phyloP scores from a whole-genome alignment of 305 asterid genomes.

The Ajuga reptans region DNA sequence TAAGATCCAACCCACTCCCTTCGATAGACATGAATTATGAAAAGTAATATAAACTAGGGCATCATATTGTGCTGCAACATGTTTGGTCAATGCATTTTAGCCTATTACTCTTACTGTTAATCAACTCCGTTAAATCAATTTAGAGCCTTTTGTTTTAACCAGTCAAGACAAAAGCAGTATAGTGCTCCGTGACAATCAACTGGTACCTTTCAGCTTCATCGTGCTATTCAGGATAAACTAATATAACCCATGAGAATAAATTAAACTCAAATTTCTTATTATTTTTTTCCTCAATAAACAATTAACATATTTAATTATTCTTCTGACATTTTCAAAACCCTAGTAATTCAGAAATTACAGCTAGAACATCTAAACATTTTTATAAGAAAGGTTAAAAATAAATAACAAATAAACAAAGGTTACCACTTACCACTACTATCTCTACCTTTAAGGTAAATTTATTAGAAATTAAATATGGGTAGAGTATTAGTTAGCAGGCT shows the following conservation, averaged over 20 bases:
- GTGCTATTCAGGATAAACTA: background rate
- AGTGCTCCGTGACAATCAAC: background rate
- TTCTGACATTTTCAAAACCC: background rate
- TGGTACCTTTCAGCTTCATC: background rate
- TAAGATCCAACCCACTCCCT: background rate
- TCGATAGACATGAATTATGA: background rate
- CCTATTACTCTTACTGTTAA: conserved; percentile 3
- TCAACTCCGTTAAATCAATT: background rate
- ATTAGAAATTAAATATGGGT: background rate
- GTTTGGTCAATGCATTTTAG: background rate
- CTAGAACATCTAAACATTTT: background rate
- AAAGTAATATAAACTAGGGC: background rate
- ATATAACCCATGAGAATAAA: background rate
- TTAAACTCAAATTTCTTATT: background rate
- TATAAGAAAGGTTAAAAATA: background rate
- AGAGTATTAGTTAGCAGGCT: conserved; percentile 1
- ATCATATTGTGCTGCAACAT: background rate
- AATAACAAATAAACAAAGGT: background rate
- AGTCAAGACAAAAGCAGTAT: background rate
- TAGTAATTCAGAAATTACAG: background rate
- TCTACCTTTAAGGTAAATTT: background rate
- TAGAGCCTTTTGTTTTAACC: background rate
- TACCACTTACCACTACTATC: background rate
- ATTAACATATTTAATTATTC: background rate
- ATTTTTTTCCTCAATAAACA: background rate